A percentile compares a stretch with the other conserved stretches of the same genome.
phyloP scores from a whole-genome alignment of 805 yeast species.

The Diddensiella transvaalensis region DNA sequence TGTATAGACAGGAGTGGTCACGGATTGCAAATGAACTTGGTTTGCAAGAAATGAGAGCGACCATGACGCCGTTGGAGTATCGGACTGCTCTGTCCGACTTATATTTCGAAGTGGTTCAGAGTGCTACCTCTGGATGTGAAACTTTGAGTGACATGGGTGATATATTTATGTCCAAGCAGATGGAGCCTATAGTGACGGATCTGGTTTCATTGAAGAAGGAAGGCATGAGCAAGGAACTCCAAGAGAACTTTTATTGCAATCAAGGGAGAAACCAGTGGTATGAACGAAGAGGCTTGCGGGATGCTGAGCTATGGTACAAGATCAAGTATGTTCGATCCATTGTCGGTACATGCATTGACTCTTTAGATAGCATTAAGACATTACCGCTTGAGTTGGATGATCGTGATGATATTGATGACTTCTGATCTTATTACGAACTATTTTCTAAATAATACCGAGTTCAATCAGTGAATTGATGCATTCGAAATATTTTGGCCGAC shows the following conservation, averaged over 20 bases:
- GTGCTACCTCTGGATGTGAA: too few species aligned
- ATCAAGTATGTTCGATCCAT: constrained; percentile 8
- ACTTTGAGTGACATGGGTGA: too few species aligned
- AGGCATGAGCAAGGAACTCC: too few species aligned
- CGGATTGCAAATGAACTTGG: neutral
- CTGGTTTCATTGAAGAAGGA: too few species aligned
- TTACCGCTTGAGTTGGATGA: too few species aligned
- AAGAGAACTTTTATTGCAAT: too few species aligned
- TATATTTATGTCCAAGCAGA: too few species aligned
- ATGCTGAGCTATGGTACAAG: constrained; percentile 7
- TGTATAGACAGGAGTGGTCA: neutral
- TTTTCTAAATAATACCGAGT: constrained; percentile 5
- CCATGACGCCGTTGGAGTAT: constrained; percentile 12
- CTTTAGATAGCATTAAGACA: neutral
- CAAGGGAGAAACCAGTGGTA: neutral
- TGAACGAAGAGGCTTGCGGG: constrained; percentile 8
- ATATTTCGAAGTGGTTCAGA: constrained; percentile 9
- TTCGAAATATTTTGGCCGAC: neutral
- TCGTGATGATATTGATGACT: too few species aligned
- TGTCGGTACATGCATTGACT: neutral
- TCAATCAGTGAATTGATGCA: constrained; percentile 1
- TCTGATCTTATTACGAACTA: too few species aligned
- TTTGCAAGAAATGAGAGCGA: neutral
- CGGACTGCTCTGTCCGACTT: constrained; percentile 10
- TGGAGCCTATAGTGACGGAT: too few species aligned